Evolutionary conservation across 495 filamentous ascomycete species (phyloP).

Genomic region (Podospora conica): DNA sequence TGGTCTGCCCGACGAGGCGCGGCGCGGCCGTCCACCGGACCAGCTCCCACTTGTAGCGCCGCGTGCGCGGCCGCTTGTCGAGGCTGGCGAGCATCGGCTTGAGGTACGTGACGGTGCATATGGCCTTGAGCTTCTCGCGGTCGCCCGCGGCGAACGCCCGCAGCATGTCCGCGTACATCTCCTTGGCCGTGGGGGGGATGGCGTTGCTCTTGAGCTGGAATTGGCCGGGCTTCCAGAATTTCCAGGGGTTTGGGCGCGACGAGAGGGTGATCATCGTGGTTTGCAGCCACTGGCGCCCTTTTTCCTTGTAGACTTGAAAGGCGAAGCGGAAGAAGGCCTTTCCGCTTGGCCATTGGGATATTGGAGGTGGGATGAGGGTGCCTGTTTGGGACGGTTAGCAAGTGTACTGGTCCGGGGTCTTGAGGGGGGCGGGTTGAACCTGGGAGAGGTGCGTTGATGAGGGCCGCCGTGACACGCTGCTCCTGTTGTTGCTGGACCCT

Average conservation of each 20-base stretch:
- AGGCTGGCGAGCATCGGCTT: conserved; percentile 52
- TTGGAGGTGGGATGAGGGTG: conserved; percentile 25
- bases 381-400: conserved; percentile 9
- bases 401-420: not conserved
- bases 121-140: conserved; percentile 45
- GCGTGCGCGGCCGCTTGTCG: conserved; percentile 41
- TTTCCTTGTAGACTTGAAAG: conserved; percentile 14
- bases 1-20: conserved; percentile 55
- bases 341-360: conserved; percentile 12
- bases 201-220: conserved; percentile 36
- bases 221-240: conserved; percentile 19
- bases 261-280: conserved; percentile 11
- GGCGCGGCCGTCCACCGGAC: conserved; percentile 48
- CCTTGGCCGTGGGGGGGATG: conserved; percentile 46
- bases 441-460: not conserved
- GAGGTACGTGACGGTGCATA: conserved; percentile 57
- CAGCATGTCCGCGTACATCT: conserved; percentile 64
- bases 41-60: conserved; percentile 58
- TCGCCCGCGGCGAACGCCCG: conserved; percentile 65
- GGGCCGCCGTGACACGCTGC: not conserved
- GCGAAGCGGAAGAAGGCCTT: conserved; percentile 11
- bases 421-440: not conserved
- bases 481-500: not conserved
- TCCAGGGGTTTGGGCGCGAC: conserved; percentile 28
- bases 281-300: conserved; percentile 2